Evolutionary conservation across 2,329 filamentous ascomycete genomes (phyloP), one percentile per base, ranked within the genome.

Genomic region (Capronia epimyces): DNA sequence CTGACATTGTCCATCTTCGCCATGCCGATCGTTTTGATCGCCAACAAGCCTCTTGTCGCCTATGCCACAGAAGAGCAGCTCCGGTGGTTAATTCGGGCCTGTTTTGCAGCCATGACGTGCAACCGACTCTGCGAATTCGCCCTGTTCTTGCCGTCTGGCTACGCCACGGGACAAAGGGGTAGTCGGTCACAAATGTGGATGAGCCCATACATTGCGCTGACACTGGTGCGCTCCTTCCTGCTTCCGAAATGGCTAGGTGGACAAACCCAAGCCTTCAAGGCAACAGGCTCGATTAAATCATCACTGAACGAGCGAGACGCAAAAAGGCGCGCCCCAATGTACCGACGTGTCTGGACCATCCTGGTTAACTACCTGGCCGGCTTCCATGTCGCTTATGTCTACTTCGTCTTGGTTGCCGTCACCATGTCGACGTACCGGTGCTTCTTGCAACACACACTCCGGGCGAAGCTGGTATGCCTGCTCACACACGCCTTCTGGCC

Each of bases 401-500:
- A 78, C 56, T 65, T 79, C 27, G 77, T 75, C 2, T 67, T 80
- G 15, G 68, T 75, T 3, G 75, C 70, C 2, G 76, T 79, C 27
- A 69, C 71, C 5, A 61, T 77, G 43, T 76, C 74, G 1, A 72
- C 72, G 4, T 79, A 75, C 65, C 74, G 75, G 51, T 77, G 73
- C 63, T 73, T 77, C 58, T 63, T 68, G 13, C 64, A 72, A 20
- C 60, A 67, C 16, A 62, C 64, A 3, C 64, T 67, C 27, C 66
- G 66, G 55, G 68, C 70, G 8, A 65, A 73, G n/a, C 67, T 81
- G 13, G 61, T 76, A 42, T 74, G 73, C 57, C 67, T 84, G 3
- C 62, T 83, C 34, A 81, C 79, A 0, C 79, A 43, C 22, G 78
- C 78, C 10, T 78, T 77, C 66, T 83, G 80, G 80, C 79, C 79